Percentiles rank a stretch among this genome's conserved stretches.
phyloP scores from a whole-genome alignment of 768 basidiomycete species.

The Pulveroboletus sp. region DNA sequence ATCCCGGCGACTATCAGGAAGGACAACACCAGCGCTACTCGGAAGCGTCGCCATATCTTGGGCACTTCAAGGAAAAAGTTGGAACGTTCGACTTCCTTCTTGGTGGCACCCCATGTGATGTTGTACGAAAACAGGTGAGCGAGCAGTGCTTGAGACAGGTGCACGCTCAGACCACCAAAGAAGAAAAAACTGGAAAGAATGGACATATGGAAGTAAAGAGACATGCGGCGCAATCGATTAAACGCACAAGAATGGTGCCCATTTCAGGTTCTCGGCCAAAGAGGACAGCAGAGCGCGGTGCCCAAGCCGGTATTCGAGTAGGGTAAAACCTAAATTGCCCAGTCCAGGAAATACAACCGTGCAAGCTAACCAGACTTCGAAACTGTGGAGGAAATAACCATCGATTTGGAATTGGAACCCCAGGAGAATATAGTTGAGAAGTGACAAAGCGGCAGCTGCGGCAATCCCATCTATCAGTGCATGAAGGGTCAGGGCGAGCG shows the following conservation, averaged over 20 bases:
- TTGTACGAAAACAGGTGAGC: constrained; percentile 58
- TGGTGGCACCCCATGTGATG: constrained; percentile 55
- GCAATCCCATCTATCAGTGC: constrained; percentile 48
- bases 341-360: constrained; percentile 70
- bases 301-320: constrained; percentile 74
- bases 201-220: background rate
- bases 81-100: constrained; percentile 84
- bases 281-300: constrained; percentile 23
- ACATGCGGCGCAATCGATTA: background rate
- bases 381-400: constrained; percentile 70
- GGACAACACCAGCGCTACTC: constrained; percentile 53
- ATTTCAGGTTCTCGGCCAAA: constrained; percentile 25
- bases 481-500: background rate
- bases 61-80: constrained; percentile 92
- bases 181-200: constrained; percentile 39
- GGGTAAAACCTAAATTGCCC: constrained; percentile 66
- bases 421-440: constrained; percentile 74
- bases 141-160: constrained; percentile 47
- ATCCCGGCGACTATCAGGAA: constrained; percentile 48
- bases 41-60: constrained; percentile 74
- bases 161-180: constrained; percentile 52
- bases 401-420: constrained; percentile 68
- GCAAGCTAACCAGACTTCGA: constrained; percentile 79
- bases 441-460: constrained; percentile 55
- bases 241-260: constrained; percentile 37